Percentiles rank a stretch among this genome's conserved stretches.
phyloP scores from a whole-genome alignment of 169 alveolate genomes.

The Plasmodium yoelii region DNA sequence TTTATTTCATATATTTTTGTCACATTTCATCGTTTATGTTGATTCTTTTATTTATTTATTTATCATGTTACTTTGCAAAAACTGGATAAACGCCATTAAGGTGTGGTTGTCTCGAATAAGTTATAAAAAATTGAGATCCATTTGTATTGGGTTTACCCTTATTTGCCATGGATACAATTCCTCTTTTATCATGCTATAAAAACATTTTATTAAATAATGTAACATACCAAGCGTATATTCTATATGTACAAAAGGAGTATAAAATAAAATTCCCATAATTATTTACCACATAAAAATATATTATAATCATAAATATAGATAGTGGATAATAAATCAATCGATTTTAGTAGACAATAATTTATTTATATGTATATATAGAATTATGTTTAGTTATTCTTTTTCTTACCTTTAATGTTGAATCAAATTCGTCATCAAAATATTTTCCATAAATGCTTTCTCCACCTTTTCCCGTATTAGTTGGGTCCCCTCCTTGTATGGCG shows the following conservation, averaged over 20 bases:
- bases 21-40: not conserved
- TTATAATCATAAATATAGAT: too few species aligned
- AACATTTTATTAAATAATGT: not conserved
- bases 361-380: too few species aligned
- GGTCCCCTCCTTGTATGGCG: constrained; percentile 98
- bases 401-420: constrained; percentile 93
- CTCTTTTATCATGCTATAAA: constrained; percentile 90
- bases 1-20: not conserved
- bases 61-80: constrained; percentile 87
- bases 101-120: constrained; percentile 94
- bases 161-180: constrained; percentile 94
- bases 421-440: constrained; percentile 97
- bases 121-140: constrained; percentile 94
- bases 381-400: not conserved
- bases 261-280: too few species aligned
- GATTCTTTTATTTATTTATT: constrained; percentile 18
- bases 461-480: constrained; percentile 98
- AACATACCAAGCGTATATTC: not conserved
- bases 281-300: too few species aligned
- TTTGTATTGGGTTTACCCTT: constrained; percentile 92
- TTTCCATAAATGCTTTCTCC: constrained; percentile 97
- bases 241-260: not conserved
- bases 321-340: too few species aligned
- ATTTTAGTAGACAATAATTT: too few species aligned
- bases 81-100: constrained; percentile 92